phyloP scores from a whole-genome alignment of 1,139 yeast species.

The Taiozyma onychis region DNA sequence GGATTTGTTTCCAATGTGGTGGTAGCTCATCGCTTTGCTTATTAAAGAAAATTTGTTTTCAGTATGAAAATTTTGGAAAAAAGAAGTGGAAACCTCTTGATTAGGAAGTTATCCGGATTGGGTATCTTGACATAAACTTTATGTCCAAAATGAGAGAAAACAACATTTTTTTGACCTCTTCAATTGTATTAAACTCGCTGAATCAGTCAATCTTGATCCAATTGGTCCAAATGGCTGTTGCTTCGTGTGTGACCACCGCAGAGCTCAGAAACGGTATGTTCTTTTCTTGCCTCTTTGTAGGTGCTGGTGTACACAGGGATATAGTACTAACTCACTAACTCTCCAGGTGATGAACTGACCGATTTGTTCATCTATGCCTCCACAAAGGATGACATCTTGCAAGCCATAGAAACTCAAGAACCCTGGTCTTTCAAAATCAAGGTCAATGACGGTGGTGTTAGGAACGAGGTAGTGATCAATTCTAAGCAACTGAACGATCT shows the following conservation, averaged over 20 bases:
- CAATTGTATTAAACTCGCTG: too few species aligned
- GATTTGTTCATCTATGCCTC: slow-evolving; percentile 1
- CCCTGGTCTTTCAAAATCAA: slow-evolving; percentile 6
- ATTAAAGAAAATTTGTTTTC: neutral
- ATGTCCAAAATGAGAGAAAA: too few species aligned
- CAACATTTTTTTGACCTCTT: too few species aligned
- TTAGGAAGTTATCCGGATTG: neutral
- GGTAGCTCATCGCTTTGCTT: neutral
- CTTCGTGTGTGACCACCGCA: neutral
- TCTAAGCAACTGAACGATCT: neutral
- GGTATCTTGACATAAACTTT: neutral
- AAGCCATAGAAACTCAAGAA: neutral
- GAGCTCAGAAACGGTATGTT: neutral
- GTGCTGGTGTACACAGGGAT: too few species aligned
- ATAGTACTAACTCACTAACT: too few species aligned
- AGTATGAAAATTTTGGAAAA: neutral
- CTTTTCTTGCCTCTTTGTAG: too few species aligned
- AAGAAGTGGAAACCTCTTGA: neutral
- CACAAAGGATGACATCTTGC: neutral
- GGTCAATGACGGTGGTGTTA: slow-evolving; percentile 14
- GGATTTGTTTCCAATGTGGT: neutral
- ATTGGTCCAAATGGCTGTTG: too few species aligned
- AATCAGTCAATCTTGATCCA: too few species aligned
- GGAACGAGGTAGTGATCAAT: slow-evolving; percentile 1
- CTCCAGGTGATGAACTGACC: neutral